These are phyloP conservation scores for Syzygium syzygioides DNA, from an alignment of 441 rosid genomes.

Conservation along the genomic window DNA sequence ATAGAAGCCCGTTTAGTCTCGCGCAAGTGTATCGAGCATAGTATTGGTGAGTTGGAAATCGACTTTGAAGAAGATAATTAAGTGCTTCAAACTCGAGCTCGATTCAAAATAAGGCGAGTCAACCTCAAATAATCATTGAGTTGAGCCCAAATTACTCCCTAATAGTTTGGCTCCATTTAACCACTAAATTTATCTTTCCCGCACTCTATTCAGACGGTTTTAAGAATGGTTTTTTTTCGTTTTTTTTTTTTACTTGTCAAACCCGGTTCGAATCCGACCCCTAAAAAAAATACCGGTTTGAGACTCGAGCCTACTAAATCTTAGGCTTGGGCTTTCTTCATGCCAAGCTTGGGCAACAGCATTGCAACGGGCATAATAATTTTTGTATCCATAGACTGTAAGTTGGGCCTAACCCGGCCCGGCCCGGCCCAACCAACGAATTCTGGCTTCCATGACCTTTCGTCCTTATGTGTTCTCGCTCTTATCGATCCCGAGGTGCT, in stretches of 20 bases:
- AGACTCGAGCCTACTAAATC: neutral
- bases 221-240: neutral
- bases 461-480: neutral
- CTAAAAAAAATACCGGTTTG: neutral
- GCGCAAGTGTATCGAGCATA: neutral
- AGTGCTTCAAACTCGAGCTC: neutral
- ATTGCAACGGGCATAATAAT: neutral
- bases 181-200: neutral
- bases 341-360: neutral
- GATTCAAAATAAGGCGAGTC: neutral
- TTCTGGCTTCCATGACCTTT: neutral
- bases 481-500: neutral
- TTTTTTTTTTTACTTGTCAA: neutral
- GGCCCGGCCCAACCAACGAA: neutral
- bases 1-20: fast-evolving
- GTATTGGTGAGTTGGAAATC: neutral
- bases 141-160: neutral
- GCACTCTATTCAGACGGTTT: neutral
- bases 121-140: too few relatives aligned
- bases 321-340: neutral
- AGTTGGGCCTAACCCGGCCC: neutral
- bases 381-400: neutral
- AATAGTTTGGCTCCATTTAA: neutral
- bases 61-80: fast-evolving
- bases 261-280: neutral